Percentiles rank a stretch among this genome's conserved stretches.
These are phyloP conservation scores for Gardenia jasminoides DNA, from an alignment of 257 asterid genomes.

Conservation along the genomic window DNA sequence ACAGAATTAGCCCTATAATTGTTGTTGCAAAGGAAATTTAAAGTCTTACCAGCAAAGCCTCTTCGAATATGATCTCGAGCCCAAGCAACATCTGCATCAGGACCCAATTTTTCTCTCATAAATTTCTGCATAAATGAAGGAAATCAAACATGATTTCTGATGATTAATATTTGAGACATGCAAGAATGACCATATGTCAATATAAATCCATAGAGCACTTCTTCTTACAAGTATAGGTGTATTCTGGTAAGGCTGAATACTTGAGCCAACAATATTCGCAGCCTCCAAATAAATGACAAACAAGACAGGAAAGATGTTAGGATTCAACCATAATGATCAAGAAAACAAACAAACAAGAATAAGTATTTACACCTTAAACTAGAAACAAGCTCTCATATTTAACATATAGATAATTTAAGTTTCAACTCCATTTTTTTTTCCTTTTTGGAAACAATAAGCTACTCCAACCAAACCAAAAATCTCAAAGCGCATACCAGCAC, in stretches of 20 bases:
- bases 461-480: no score
- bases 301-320: not conserved
- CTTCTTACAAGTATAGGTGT: constrained; percentile 22
- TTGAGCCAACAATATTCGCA: constrained; percentile 33
- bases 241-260: constrained; percentile 35
- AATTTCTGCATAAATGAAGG: constrained; percentile 29
- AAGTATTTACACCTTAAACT: no score
- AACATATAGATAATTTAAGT: no score
- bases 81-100: constrained; percentile 68
- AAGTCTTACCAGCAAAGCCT: constrained; percentile 70
- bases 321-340: not conserved
- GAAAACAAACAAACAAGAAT: no score
- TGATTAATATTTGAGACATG: not conserved
- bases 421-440: no score
- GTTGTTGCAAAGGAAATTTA: not conserved
- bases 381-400: no score
- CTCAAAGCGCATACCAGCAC: no score
- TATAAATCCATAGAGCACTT: not conserved
- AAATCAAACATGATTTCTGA: not conserved
- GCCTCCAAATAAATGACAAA: constrained; percentile 17
- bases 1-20: no score
- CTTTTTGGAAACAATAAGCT: no score
- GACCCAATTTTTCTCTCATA: constrained; percentile 67
- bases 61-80: constrained; percentile 44
- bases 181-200: not conserved